Base-by-base conservation (phyloP, 1,139 yeast genomes). In the Tardiomyces blankii region DNA sequence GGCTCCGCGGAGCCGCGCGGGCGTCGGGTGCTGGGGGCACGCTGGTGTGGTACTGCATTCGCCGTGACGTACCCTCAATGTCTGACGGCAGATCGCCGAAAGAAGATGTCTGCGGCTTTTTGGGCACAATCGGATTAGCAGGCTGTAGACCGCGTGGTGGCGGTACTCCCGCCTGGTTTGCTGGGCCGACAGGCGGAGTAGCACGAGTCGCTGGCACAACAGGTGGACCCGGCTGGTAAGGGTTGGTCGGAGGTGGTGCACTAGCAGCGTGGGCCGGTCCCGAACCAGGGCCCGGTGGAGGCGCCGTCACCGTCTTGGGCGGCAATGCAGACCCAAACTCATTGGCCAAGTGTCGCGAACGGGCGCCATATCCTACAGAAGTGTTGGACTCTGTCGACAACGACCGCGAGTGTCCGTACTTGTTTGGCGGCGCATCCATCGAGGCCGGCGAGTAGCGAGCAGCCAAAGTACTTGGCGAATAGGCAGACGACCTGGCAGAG, bases 21-120 rank as follows among this genome's bases (percentile, higher is more conserved):
- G 35, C 11, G 16, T 13, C n/a, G 3, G 35, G 35, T 5, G n/a
- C 35, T 30, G 35, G 9, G n/a, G 35, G 30, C 11, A 12, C 16
- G 35, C 16, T 12, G 9, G 35, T 30, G 9, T 30, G 35, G 16
- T 30, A 14, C 16, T 30, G 35, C 35, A 30, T 30, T 5, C 35
- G 35, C 16, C 35, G 35, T 5, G 35, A 30, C 11, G 35, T 30
- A 11, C 35, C 35, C 9, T 30, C 35, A 8, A 40, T 40, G n/a
- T 40, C 42, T 5, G 42, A 21, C 4, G 42, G 42, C 18, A 40
- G 21, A 28, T 40, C 42, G 13, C 42, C 42, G 9, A 39, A 27
- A 12, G 4, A 14, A 3, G 35, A 30, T 5, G 16, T 14, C n/a
- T 12, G 35, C 9, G 35, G 11, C 35, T 30, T 30, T 30, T 30